Conservation (phyloP, 1,139 yeast genomes). For the Debaryomycetaceae sp. region DNA sequence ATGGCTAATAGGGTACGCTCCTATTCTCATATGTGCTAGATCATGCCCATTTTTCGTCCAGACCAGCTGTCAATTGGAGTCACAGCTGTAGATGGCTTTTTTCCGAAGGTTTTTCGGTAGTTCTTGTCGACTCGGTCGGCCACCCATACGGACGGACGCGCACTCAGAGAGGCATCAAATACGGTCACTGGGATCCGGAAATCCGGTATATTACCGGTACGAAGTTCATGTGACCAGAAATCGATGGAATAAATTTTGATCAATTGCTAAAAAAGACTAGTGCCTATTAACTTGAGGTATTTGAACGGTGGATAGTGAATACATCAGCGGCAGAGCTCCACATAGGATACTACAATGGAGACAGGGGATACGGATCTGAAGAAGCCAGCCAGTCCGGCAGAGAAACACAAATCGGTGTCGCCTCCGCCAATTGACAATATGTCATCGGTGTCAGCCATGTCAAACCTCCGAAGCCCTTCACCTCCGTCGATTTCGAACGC, state of each 20-base stretch:
- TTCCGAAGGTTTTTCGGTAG: no score
- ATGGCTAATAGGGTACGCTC: no score
- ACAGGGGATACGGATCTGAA: conserved; percentile 5
- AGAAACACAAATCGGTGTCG: conserved; percentile 5
- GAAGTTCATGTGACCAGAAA: neutral
- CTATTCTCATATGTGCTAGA: no score
- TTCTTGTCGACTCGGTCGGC: no score
- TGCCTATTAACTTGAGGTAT: neutral
- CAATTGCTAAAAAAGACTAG: neutral
- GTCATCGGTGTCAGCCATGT: conserved; percentile 49
- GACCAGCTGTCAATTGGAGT: no score
- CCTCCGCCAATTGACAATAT: conserved; percentile 24
- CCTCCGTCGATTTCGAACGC: conserved; percentile 64
- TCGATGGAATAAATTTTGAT: neutral
- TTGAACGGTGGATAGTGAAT: neutral
- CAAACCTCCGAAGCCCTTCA: conserved; percentile 60
- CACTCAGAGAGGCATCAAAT: no score
- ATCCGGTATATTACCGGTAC: neutral
- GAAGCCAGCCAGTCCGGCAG: conserved; percentile 1
- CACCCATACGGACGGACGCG: no score
- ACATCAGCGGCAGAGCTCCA: neutral
- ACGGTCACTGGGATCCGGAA: neutral
- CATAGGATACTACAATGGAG: conserved; percentile 2
- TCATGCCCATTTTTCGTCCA: no score
- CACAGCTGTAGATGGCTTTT: no score